Base-by-base conservation (phyloP, 257 asterid genomes). In the Solanum sejunctum region DNA sequence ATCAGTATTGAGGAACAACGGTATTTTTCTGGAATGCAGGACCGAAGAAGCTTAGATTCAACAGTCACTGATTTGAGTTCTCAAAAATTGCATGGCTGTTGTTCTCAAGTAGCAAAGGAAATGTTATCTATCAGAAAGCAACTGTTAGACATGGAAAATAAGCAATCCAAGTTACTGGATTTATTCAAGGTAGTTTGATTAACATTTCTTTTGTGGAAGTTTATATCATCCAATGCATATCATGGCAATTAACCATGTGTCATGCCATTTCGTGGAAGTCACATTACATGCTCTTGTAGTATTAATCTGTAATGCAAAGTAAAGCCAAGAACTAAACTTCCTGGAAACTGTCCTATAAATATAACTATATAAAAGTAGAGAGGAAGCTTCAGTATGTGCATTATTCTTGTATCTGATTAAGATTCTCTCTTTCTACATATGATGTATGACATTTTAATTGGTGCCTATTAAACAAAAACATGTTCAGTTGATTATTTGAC, bases 21-120 rank as follows among this genome's bases (percentile, higher is more conserved):
- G 86, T 92, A 90, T 88, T 77, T 87, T 18, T 84, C 89, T 36
- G 93, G 88, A 89, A 86, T 87, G 86, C 90, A 83, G 85, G 95
- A 93, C 81, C 94, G 95, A 20, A 91, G 92, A 88, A 94, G 99
- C 91, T 86, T 93, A 86, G 97, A 93, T 89, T 96, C 99, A 82
- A 93, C 97, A 2, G 91, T 92, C 79, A 94, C 96, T 17, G 98
- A 94, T 87, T 90, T 98, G 66, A 90, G 90, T 87, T 87, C 93
- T 6, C 95, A 82, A 56, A 79, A 84, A 26, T 61, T 90, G 89
- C 91, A 60, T 55, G 91, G 87, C 51, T 92, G 93, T 75, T 93
- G 95, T 84, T 88, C 92, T 85, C 93, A 93, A 85, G 85, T 95
- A 70, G 95, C 94, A 83, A 90, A 92, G 51, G 98, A 93, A 81